A percentile compares a stretch with the other conserved stretches of the same genome.
Evolutionary conservation across 2,329 filamentous ascomycete species (phyloP).

Genomic region (Hymenoscyphus scutula): DNA sequence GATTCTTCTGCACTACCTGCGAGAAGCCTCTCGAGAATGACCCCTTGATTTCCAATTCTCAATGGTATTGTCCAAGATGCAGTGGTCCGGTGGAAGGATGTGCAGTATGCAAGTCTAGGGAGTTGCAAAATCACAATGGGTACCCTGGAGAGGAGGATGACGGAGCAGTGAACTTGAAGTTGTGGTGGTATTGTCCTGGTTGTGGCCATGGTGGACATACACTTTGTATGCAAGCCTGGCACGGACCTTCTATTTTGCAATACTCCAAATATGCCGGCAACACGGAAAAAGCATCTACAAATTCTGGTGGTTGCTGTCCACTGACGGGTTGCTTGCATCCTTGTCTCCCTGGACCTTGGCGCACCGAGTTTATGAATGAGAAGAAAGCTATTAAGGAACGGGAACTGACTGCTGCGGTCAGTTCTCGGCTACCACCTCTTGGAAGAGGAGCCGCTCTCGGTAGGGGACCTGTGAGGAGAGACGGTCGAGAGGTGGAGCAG

Average conservation of each 20-base stretch:
- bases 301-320: slow-evolving; percentile 57
- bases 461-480: slow-evolving; percentile 41
- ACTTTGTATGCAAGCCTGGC: slow-evolving; percentile 59
- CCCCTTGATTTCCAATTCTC: slow-evolving; percentile 39
- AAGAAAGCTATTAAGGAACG: slow-evolving; percentile 37
- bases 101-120: slow-evolving; percentile 53
- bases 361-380: slow-evolving; percentile 44
- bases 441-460: slow-evolving; percentile 16
- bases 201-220: slow-evolving; percentile 63
- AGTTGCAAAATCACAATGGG: slow-evolving; percentile 18
- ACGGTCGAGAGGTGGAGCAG: slow-evolving; percentile 54
- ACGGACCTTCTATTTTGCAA: slow-evolving; percentile 37
- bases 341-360: slow-evolving; percentile 57
- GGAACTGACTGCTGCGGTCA: slow-evolving; percentile 44
- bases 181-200: slow-evolving; percentile 63
- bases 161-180: slow-evolving; percentile 2
- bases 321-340: slow-evolving; percentile 64
- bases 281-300: slow-evolving; percentile 25
- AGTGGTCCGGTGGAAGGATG: slow-evolving; percentile 52
- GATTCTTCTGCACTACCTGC: slow-evolving; percentile 55
- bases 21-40: slow-evolving; percentile 50
- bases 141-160: slow-evolving; percentile 7
- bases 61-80: slow-evolving; percentile 61
- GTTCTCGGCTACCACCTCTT: slow-evolving; percentile 16
- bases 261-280: slow-evolving; percentile 22